Evolutionary conservation across 148 eudicot genomes (phyloP), one percentile per base, ranked within the genome.

Genomic region (Bassia scoparia): DNA sequence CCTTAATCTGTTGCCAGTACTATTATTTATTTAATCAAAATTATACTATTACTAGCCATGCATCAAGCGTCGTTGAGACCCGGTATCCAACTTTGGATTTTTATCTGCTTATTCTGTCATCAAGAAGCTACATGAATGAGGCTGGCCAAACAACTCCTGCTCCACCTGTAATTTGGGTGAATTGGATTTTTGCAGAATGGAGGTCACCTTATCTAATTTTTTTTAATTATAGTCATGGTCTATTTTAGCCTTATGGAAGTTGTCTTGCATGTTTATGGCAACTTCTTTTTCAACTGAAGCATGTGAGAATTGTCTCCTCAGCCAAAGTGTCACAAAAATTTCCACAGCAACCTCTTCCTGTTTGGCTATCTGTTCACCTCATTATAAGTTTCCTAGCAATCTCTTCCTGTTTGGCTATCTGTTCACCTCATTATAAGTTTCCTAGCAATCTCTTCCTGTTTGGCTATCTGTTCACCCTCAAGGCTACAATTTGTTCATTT

Each of bases 101-200:
- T 55, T 33, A n/a, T 59, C 50, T 64, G 59, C 55, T 55, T 17
- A 48, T n/a, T 61, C 6, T 29, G 11, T 60, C 60, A 43, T 48
- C 43, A 4, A 62, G 68, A 30, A 65, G 67, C 56, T 53, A 56
- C 38, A 56, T 35, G 38, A 61, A 46, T 24, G 52, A n/a, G 50
- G 67, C 69, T 31, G 59, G 23, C 24, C 26, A 68, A n/a, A n/a
- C n/a, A 43, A 46, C 33, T 75, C n/a, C 33, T 61, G 59, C n/a
- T 14, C 65, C 34, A 35, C 31, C 38, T 21, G 7, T 23, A 34
- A 30, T 54, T 9, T 41, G 23, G 20, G 23, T 59, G 9, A 60
- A 61, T 69, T 26, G 34, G 49, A 61, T 29, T 20, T 54, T 31
- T 31, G 26, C 46, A 16, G 68, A 26, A 34, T 67, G 12, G 2